Base-by-base conservation (phyloP, 257 asterid species). In the Nicotiana paniculata region DNA sequence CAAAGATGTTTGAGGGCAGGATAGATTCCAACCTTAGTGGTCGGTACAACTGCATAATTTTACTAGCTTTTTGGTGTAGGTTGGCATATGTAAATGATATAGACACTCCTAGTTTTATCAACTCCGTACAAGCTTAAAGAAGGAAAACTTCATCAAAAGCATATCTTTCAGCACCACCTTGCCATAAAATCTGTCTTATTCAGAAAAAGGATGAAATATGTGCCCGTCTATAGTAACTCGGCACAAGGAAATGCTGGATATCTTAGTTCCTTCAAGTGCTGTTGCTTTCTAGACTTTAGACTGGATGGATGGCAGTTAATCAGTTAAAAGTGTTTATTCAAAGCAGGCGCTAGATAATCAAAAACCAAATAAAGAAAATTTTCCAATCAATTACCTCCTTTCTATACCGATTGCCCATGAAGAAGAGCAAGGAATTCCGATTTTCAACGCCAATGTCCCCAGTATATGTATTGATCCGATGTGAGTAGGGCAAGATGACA, bases 391-490 rank as follows among this genome's bases (percentile, higher is more conserved):
- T 72, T 90, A 94, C 99, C 98, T 96, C 99, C 88, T 96, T 96
- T 28, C 99, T 86, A 55, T 89, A 94, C 26, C 98, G 92, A 82
- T 96, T 95, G 63, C 99, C 99, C 99, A 96, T 96, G 84, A 96
- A 96, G 90, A 96, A 96, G 64, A 96, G 91, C 84, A 96, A 88
- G 26, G 93, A 89, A 84, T 93, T 88, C 72, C 98, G 95, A 74
- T 92, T 86, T 74, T 87, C 92, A 37, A 91, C 83, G 15, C 99
- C 98, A 75, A 89, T 81, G 84, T 90, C 95, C 79, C 99, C 99
- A 69, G 88, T 84, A 83, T 87, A 96, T 57, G 99, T 37, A 85
- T 92, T 94, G 86, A 96, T 96, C 67, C 98, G 90, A 89, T 93
- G 98, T 30, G 98, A 90, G 87, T 96, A 96, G 0, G 98, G 99